Conservation (phyloP, 2,329 filamentous ascomycete genomes). For the Epicoccum sorghinum region DNA sequence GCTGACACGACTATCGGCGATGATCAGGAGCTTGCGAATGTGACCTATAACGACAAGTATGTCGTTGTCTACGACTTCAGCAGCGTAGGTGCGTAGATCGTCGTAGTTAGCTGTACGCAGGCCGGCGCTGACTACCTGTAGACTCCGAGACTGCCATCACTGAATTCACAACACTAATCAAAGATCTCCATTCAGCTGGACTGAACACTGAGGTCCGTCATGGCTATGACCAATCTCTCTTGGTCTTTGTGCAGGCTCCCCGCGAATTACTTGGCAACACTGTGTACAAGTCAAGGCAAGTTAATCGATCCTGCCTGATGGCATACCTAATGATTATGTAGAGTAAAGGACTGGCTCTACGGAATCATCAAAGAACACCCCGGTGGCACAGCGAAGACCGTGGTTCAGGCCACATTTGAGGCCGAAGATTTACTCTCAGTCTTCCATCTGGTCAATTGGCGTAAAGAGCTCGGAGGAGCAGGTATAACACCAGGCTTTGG, state of each 20-base stretch:
- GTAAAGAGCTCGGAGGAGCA: constrained; percentile 76
- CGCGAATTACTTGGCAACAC: constrained; percentile 39
- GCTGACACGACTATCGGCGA: constrained; percentile 33
- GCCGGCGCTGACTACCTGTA: constrained; percentile 6
- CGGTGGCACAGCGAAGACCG: constrained; percentile 43
- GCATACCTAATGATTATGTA: constrained; percentile 34
- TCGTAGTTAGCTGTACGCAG: too few species aligned
- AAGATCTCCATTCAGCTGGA: constrained; percentile 35
- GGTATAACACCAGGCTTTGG: constrained; percentile 73
- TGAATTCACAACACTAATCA: constrained; percentile 30
- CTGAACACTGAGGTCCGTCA: constrained; percentile 40
- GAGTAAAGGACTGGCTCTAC: constrained; percentile 85
- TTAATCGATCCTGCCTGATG: not conserved
- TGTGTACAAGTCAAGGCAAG: constrained; percentile 41
- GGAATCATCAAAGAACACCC: constrained; percentile 72
- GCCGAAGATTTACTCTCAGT: constrained; percentile 79
- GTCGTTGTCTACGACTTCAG: constrained; percentile 41
- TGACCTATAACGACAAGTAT: constrained; percentile 43
- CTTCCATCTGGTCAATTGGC: constrained; percentile 77
- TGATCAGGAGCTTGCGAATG: constrained; percentile 29
- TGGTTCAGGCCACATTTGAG: constrained; percentile 70
- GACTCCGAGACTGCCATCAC: constrained; percentile 27
- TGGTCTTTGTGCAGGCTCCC: constrained; percentile 40
- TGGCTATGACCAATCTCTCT: constrained; percentile 38
- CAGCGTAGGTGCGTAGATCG: constrained; percentile 28